Evolutionary conservation across 2,329 filamentous ascomycete genomes (phyloP).

Genomic region (Didymella arachidicola): DNA sequence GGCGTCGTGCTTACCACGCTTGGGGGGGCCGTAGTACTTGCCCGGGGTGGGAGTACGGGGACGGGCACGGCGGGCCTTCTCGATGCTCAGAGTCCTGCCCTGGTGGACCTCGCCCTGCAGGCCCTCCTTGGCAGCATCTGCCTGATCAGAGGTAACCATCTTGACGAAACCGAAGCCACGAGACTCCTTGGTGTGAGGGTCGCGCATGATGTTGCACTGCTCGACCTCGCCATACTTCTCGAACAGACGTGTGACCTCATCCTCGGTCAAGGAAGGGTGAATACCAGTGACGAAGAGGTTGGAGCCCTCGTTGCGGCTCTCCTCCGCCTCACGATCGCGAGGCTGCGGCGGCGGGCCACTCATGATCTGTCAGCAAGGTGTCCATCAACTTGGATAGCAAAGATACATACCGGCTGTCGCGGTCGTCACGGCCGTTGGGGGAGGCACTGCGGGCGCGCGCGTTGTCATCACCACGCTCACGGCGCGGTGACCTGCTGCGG

Average conservation of each 20-base stretch:
- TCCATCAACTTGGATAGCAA: background rate
- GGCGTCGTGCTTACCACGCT: constrained; percentile 76
- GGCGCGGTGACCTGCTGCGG: constrained; percentile 70
- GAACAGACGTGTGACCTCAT: constrained; percentile 92
- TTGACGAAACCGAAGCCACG: constrained; percentile 99
- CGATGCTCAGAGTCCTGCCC: constrained; percentile 94
- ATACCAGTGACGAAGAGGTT: constrained; percentile 99
- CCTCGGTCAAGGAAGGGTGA: constrained; percentile 87
- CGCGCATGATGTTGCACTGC: constrained; percentile 99
- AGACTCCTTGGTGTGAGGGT: constrained; percentile 97
- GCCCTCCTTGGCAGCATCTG: constrained; percentile 95
- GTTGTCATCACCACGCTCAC: constrained; percentile 58
- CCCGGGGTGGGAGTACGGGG: constrained; percentile 96
- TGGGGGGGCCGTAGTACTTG: constrained; percentile 98
- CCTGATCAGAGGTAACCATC: constrained; percentile 94
- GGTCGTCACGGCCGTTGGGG: constrained; percentile 67
- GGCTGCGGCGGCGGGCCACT: constrained; percentile 59
- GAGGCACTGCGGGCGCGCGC: constrained; percentile 70
- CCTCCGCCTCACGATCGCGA: constrained; percentile 72
- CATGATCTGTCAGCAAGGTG: constrained; percentile 32
- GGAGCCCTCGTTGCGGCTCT: constrained; percentile 88
- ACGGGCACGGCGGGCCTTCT: constrained; percentile 95
- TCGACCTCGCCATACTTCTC: constrained; percentile 99
- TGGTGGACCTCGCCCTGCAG: constrained; percentile 95
- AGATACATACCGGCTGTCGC: constrained; percentile 52